These are phyloP conservation scores for Verruconis gallopava DNA, from an alignment of 2,329 filamentous ascomycete genomes.

Conservation along the genomic window DNA sequence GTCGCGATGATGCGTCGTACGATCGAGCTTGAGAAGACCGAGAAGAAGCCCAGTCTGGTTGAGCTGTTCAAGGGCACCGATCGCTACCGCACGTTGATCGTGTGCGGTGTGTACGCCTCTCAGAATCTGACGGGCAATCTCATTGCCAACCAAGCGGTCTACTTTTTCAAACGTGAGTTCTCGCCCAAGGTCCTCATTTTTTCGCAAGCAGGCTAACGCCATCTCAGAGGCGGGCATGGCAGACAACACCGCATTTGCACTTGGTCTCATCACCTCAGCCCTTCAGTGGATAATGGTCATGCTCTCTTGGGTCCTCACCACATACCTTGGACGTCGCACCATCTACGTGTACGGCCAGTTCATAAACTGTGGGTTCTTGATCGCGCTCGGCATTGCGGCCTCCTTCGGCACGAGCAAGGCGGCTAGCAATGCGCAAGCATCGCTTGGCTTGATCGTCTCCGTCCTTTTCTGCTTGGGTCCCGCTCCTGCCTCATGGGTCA, in stretches of 20 bases:
- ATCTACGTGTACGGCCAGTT: slow-evolving; percentile 63
- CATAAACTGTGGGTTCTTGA: slow-evolving; percentile 48
- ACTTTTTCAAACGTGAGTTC: slow-evolving; percentile 36
- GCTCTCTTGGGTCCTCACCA: slow-evolving; percentile 73
- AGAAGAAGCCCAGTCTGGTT: slow-evolving; percentile 3
- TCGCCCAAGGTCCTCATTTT: slow-evolving; percentile 24
- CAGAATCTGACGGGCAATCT: slow-evolving; percentile 35
- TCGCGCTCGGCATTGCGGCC: slow-evolving; percentile 74
- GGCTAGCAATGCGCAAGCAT: slow-evolving; percentile 50
- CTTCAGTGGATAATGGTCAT: slow-evolving; percentile 27
- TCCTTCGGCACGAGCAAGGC: slow-evolving; percentile 47
- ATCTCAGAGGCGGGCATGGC: slow-evolving; percentile 8
- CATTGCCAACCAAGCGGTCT: slow-evolving; percentile 35
- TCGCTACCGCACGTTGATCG: slow-evolving; percentile 63
- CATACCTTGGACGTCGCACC: slow-evolving; percentile 55
- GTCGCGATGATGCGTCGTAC: slow-evolving; percentile 89
- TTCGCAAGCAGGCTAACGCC: slow-evolving; percentile 41
- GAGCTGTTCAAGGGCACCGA: slow-evolving; percentile 59
- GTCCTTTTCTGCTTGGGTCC: slow-evolving; percentile 9
- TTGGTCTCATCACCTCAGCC: slow-evolving; percentile 61
- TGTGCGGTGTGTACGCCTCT: slow-evolving; percentile 41
- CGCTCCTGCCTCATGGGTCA: slow-evolving; percentile 69
- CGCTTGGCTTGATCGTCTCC: slow-evolving; percentile 44
- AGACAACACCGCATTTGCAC: slow-evolving; percentile 30
- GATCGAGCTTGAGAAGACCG: slow-evolving; percentile 56